Base-by-base conservation (phyloP, 2,329 filamentous ascomycete genomes). In the Alternaria panax region DNA sequence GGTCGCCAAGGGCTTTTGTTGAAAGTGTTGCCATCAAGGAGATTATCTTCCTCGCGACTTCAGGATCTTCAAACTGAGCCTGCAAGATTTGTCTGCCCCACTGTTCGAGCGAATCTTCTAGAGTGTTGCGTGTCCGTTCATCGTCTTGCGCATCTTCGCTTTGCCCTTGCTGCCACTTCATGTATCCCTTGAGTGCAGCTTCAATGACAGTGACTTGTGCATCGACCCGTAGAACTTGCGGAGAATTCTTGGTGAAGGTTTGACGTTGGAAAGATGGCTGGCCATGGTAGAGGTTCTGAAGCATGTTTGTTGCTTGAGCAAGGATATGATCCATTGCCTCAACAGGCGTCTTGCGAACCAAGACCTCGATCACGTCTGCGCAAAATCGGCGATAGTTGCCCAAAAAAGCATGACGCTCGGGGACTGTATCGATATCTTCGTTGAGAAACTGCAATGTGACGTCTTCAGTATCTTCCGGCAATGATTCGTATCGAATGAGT, bases 361-460 rank as follows among this genome's bases (percentile, higher is more conserved):
- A 92, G 16, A 86, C 86, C 78, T 98, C 94, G 55, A 99, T 92
- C 25, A 97, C 87, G 60, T 92, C 90, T 3, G 89, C 88, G 75
- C 93, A 95, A 72, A 97, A 98, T 59, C 95, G 87, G 38, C 95
- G 86, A 77, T 99, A 99, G 73, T 99, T 98, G 4, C 94, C 93
- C 11, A 98, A 85, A 75, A 99, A 99, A 1, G 93, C 92, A 79
- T 99, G 95, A 24, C 93, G 87, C 75, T 99, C 95, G 0, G 95
- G 95, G 20, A 94, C 83, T 0, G 94, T 98, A 72, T 99, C 95
- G 56, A 97, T 96, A 74, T 99, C 95, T 72, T 98, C 93, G 70
- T 93, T 85, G 1, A 99, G 84, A 66, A 97, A 95, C 11, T 92
- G 82, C 59, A 93, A 86, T 0, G 91, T 93, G 2, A 91, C 85